Evolutionary conservation across 208 protist species (phyloP).

Genomic region (Crithidia expoeki): DNA sequence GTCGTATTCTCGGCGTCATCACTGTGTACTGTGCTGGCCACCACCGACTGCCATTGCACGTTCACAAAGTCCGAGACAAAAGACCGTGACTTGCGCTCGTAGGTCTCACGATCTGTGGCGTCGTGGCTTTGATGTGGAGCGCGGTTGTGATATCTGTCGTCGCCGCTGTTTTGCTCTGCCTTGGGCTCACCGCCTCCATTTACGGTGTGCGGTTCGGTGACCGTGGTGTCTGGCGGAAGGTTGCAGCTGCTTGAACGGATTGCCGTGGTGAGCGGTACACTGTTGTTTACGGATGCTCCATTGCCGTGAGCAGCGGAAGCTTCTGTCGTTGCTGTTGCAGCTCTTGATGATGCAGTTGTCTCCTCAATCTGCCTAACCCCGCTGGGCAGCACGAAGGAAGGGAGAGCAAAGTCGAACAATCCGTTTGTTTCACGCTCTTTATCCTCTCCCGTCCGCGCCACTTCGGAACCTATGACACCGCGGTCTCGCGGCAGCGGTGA

Average conservation of each 20-base stretch:
- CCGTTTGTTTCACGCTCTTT: neutral
- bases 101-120: constrained; percentile 13
- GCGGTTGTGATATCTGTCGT: neutral
- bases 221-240: neutral
- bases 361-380: neutral
- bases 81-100: constrained; percentile 33
- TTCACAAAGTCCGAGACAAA: constrained; percentile 22
- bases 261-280: neutral
- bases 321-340: neutral
- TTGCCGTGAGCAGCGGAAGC: neutral
- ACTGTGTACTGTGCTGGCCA: constrained; percentile 14
- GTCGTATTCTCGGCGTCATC: constrained; percentile 8
- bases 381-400: neutral
- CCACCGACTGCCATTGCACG: constrained; percentile 33
- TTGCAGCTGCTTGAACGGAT: constrained; percentile 15
- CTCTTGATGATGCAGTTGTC: neutral
- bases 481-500: constrained; percentile 4
- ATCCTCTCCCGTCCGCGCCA: neutral
- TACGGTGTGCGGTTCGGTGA: neutral
- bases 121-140: neutral
- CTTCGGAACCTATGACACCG: neutral
- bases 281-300: neutral
- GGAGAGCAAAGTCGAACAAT: constrained; percentile 33
- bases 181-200: neutral
- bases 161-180: neutral